These are phyloP conservation scores for Amphicarpaea edgeworthii DNA, from an alignment of 306 rosid genomes.

Conservation along the genomic window DNA sequence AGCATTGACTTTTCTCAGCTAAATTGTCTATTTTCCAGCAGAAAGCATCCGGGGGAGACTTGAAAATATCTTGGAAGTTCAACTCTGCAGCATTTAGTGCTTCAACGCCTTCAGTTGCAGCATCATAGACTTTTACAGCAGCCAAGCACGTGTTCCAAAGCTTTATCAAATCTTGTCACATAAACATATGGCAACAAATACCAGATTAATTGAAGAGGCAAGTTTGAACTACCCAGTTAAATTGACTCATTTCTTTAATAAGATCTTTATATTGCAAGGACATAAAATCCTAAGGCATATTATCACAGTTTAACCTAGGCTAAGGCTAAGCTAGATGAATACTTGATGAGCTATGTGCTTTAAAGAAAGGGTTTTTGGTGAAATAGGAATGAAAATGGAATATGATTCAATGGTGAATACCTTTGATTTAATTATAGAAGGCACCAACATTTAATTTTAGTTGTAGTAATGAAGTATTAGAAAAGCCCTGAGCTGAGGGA, in stretches of 20 bases:
- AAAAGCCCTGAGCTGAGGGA: background rate
- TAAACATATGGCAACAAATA: slow-evolving; percentile 37
- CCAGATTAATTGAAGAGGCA: slow-evolving; percentile 32
- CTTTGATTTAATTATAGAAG: background rate
- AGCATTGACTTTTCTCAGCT: slow-evolving; percentile 64
- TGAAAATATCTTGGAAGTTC: slow-evolving; percentile 67
- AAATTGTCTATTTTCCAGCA: slow-evolving; percentile 67
- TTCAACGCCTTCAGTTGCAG: slow-evolving; percentile 69
- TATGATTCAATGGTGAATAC: slow-evolving; percentile 7
- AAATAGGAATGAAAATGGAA: background rate
- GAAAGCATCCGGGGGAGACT: slow-evolving; percentile 62
- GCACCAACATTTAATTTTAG: slow-evolving; percentile 7
- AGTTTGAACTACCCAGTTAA: slow-evolving; percentile 22
- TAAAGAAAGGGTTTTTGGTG: background rate
- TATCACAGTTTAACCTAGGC: slow-evolving; percentile 22
- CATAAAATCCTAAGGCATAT: background rate
- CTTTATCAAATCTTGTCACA: slow-evolving; percentile 63
- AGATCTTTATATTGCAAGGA: slow-evolving; percentile 22
- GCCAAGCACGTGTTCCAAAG: slow-evolving; percentile 71
- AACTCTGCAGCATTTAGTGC: slow-evolving; percentile 67
- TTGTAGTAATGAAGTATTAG: background rate
- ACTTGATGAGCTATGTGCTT: slow-evolving; percentile 15
- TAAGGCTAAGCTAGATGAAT: slow-evolving; percentile 15
- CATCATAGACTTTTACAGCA: slow-evolving; percentile 69
- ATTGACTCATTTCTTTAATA: slow-evolving; percentile 15